Percentiles rank a stretch among this genome's conserved stretches.
Conservation (phyloP, 495 filamentous ascomycete species). For the Bryoglossum gracile region DNA sequence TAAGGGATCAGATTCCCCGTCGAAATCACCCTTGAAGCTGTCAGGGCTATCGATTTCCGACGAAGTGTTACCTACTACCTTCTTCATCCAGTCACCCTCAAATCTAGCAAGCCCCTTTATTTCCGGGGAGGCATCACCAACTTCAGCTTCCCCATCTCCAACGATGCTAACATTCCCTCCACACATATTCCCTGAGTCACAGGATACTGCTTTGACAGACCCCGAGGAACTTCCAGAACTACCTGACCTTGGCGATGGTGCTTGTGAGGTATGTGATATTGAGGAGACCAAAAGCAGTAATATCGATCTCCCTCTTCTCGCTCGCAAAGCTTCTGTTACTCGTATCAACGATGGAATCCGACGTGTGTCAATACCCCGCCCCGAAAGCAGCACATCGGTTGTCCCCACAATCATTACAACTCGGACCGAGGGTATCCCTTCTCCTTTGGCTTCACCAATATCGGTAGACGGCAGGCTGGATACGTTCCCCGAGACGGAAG, state of each 20-base stretch:
- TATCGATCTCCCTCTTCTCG: not conserved
- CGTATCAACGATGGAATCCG: constrained; percentile 1
- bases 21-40: not conserved
- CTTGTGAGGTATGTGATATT: not conserved
- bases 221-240: not conserved
- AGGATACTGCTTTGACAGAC: not conserved
- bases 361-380: constrained; percentile 16
- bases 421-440: not conserved
- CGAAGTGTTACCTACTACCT: not conserved
- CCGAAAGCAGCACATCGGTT: constrained; percentile 31
- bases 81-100: not conserved
- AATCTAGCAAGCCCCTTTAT: not conserved
- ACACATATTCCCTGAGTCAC: not conserved
- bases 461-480: not conserved
- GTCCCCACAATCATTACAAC: constrained; percentile 32
- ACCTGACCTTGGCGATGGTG: not conserved
- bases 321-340: constrained; percentile 6
- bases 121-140: not conserved
- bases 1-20: not conserved
- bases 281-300: not conserved
- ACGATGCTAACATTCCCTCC: too few species aligned
- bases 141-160: not conserved
- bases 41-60: not conserved
- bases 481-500: constrained; percentile 5
- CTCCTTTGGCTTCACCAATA: constrained; percentile 8